phyloP scores from a whole-genome alignment of 148 eudicot genomes.

The Vaccinium myrtillus region DNA sequence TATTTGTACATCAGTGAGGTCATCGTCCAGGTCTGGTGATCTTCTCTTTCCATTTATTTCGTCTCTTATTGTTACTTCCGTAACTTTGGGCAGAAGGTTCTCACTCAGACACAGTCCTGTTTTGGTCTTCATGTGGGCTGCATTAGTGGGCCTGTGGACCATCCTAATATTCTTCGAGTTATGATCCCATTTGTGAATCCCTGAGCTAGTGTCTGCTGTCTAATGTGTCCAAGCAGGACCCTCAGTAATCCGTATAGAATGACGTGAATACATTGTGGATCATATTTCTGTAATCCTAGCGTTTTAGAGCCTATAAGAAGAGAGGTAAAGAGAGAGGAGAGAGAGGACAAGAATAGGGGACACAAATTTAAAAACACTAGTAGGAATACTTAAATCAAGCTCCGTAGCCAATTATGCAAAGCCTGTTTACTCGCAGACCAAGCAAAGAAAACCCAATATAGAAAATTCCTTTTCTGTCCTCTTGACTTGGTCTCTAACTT shows the following conservation, averaged over 20 bases:
- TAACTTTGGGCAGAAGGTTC: background rate
- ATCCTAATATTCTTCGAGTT: background rate
- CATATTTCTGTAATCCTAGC: background rate
- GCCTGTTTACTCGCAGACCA: background rate
- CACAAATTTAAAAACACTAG: background rate
- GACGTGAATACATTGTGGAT: background rate
- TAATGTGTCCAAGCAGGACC: background rate
- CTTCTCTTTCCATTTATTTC: background rate
- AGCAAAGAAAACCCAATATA: background rate
- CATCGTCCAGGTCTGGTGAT: slow-evolving; percentile 58
- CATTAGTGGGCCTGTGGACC: slow-evolving; percentile 4
- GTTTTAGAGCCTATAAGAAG: background rate
- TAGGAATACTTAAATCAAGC: background rate
- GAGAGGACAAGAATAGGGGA: background rate
- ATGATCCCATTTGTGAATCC: slow-evolving; percentile 4
- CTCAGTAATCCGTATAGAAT: background rate
- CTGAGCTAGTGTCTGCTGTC: background rate
- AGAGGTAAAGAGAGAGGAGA: background rate
- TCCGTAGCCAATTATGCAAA: background rate
- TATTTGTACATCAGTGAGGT: slow-evolving; percentile 78
- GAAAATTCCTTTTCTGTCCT: background rate
- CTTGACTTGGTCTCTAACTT: background rate
- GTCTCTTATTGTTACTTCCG: background rate
- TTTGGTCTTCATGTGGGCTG: background rate
- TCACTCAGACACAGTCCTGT: background rate